Evolutionary conservation across 495 filamentous ascomycete genomes (phyloP), one percentile per base, ranked within the genome.

Genomic region (Amphirosellinia nigrospora): DNA sequence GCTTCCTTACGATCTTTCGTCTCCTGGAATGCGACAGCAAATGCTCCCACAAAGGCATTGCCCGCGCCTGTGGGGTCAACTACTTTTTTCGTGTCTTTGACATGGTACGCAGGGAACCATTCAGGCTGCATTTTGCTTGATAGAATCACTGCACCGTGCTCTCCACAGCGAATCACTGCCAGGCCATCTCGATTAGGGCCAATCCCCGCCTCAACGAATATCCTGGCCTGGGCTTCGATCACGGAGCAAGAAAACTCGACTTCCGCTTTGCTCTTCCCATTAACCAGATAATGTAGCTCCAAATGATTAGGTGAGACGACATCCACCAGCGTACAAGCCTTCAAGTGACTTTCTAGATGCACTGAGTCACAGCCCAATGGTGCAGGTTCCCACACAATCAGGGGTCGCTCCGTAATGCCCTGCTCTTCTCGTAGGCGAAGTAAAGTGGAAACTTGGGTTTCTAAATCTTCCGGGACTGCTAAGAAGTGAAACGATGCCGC

Each of bases 281-380:
- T 64, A 48, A 77, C 78, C 0, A 81, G 53, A 6, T 9, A 53
- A 10, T 66, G 71, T 21, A 83, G 62, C 52, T 83, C 81, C 26
- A 80, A 46, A 45, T 80, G 81, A 67, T 83, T 83, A 6, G 81
- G 81, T 28, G 77, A 80, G 43, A 83, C 75, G 8, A 83, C 73
- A 38, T 81, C 77, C 2, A 82, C 79, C 13, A 71, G 50, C 0
- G 21, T 15, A 30, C 69, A 70, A 9, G 73, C 75, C 4, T 73
- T 63, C 9, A 82, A 19, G 61, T 73, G 79, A 15, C 11, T 52
- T 52, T 70, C 38, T 2, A 79, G 67, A 28, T 77, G 75, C 16
- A 73, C 72, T 2, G 74, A 45, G 11, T 55, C 67, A 59, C 79
- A 81, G 23, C 72, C 75, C 16, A 72, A 72, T 0, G 80, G 77